Conservation (phyloP, 306 rosid genomes). For the Medicago arabica region DNA sequence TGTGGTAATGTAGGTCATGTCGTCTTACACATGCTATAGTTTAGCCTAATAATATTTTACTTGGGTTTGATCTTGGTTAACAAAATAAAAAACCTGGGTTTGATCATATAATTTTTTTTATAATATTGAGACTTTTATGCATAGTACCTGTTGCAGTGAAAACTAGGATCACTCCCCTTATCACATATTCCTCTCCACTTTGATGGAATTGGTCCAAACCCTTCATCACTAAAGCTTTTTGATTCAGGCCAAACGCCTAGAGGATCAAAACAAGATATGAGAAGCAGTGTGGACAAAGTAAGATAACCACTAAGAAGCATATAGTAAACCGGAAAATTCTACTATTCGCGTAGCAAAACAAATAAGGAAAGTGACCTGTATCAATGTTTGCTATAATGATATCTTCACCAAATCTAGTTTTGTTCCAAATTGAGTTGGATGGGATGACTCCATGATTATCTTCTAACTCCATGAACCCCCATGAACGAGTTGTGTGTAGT, state of each 20-base stretch:
- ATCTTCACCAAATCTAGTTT: constrained; percentile 80
- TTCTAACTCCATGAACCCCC: constrained; percentile 82
- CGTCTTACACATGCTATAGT: too few species aligned
- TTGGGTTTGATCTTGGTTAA: too few species aligned
- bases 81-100: too few species aligned
- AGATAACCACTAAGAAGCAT: too few species aligned
- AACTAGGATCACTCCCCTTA: constrained; percentile 51
- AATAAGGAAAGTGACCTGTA: constrained; percentile 66
- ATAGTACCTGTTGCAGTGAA: constrained; percentile 79
- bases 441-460: constrained; percentile 53
- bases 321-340: constrained; percentile 25
- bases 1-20: neutral
- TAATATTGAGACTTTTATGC: too few species aligned
- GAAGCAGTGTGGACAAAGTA: too few species aligned
- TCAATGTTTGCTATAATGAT: constrained; percentile 85
- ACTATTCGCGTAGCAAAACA: neutral
- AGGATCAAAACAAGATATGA: too few species aligned
- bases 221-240: constrained; percentile 68
- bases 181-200: constrained; percentile 88
- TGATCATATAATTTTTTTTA: too few species aligned
- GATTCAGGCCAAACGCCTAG: constrained; percentile 89
- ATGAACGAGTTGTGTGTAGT: constrained; percentile 84
- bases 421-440: constrained; percentile 69
- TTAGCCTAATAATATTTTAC: too few species aligned
- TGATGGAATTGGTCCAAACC: constrained; percentile 80